Base-by-base conservation (phyloP, 441 rosid genomes). In the Populus trichocarpa region DNA sequence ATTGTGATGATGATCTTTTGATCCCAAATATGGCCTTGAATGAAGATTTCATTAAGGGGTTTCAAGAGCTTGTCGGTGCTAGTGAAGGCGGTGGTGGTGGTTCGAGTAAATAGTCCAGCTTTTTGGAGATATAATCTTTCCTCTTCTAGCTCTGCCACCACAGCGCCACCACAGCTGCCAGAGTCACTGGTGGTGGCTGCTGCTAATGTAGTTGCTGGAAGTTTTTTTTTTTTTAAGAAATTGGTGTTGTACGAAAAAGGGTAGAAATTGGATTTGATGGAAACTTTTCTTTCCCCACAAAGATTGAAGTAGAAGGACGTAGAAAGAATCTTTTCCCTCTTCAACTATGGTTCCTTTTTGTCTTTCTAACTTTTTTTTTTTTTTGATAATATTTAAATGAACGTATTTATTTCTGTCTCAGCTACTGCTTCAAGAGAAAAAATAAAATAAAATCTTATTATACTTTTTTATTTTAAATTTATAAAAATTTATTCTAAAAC, bases 1-100 rank as follows among this genome's bases (percentile, higher is more conserved):
- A 84, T 75, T 87, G 81, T 36, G 87, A 82, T 8, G 90, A 86
- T 16, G 83, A 84, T 77, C 80, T 85, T 75, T 76, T 93, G 82
- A 91, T 90, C 46, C 91, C 96, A 18, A 88, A 91, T 76, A 71
- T 83, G 63, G 70, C 82, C 40, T 75, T 90, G 14, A 87, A 86
- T 74, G 96, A 91, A 72, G 91, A 92, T 79, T 71, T 87, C 22
- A 86, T 89, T 80, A 50, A 79, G 53, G 87, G 83, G 40, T 71
- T 88, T 73, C 80, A 80, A 50, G 83, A 77, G 67, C 81, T 89
- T 59, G 81, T 76, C 35, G 8, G 77, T 23, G 69, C 46, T 14
- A 78, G 78, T 36, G 72, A 80, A 75, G 78, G 32, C 32, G 32
- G 32, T 30, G 32, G 67, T 46, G 75, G 25, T 32, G 69, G 70